These are phyloP conservation scores for Acrodontium crateriforme DNA, from an alignment of 2,329 filamentous ascomycete genomes.

Conservation along the genomic window DNA sequence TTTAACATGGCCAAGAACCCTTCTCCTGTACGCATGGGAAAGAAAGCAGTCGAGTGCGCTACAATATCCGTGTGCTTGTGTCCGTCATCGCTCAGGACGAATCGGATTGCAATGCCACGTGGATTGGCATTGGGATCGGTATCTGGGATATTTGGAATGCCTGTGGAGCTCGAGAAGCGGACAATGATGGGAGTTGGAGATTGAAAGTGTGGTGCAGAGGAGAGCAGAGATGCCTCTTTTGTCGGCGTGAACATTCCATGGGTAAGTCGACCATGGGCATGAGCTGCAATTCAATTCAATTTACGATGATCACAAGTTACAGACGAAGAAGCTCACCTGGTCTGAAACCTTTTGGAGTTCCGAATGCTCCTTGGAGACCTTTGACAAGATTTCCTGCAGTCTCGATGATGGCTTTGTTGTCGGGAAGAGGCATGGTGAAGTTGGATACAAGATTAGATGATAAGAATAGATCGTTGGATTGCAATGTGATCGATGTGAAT, in stretches of 20 bases:
- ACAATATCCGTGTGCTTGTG: slow-evolving; percentile 44
- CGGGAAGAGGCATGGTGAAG: slow-evolving; percentile 15
- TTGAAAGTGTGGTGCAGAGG: slow-evolving; percentile 15
- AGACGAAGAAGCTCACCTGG: slow-evolving; percentile 8
- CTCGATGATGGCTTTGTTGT: slow-evolving; percentile 7
- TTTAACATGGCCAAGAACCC: slow-evolving; percentile 38
- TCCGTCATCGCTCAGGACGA: slow-evolving; percentile 27
- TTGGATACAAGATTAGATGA: no score
- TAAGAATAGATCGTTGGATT: no score
- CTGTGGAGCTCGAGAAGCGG: slow-evolving; percentile 16
- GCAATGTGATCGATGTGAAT: no score
- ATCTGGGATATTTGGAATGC: slow-evolving; percentile 15
- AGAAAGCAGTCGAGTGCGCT: slow-evolving; percentile 37
- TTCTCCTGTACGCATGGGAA: slow-evolving; percentile 39
- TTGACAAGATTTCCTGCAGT: slow-evolving; percentile 12
- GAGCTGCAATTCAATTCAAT: no score
- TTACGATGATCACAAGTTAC: no score
- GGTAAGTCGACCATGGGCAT: slow-evolving; percentile 40
- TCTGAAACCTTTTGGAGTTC: slow-evolving; percentile 11
- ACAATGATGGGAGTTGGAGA: slow-evolving; percentile 12
- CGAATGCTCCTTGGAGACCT: slow-evolving; percentile 12
- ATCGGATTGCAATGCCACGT: slow-evolving; percentile 36
- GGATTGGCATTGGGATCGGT: slow-evolving; percentile 12
- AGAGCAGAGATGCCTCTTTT: slow-evolving; percentile 28
- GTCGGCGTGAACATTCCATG: slow-evolving; percentile 40